phyloP scores from a whole-genome alignment of 2,329 filamentous ascomycete genomes.

The Gremmenia infestans region DNA sequence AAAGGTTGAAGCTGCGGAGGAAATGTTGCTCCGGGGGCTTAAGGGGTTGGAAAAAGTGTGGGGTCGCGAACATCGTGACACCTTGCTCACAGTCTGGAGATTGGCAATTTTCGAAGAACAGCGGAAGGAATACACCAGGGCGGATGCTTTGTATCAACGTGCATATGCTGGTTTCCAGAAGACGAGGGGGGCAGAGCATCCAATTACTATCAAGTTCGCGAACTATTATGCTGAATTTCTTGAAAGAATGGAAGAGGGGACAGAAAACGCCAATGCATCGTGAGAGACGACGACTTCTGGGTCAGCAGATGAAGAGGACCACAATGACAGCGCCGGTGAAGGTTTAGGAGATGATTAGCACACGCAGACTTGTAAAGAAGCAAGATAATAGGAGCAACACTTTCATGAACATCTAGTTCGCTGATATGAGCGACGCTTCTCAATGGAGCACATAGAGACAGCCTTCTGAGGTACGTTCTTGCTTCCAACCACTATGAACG shows the following conservation, averaged over 20 bases:
- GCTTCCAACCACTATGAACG: too few species aligned
- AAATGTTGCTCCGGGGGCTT: background rate
- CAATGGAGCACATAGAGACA: too few species aligned
- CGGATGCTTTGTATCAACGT: constrained; percentile 3
- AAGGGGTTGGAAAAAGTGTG: background rate
- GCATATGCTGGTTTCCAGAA: constrained; percentile 1
- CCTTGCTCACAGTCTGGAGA: background rate
- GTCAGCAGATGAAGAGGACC: too few species aligned
- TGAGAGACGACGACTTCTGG: too few species aligned
- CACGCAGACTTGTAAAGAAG: too few species aligned
- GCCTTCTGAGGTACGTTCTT: too few species aligned
- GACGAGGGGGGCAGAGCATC: constrained; percentile 5
- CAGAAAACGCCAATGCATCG: background rate
- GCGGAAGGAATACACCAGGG: constrained; percentile 1
- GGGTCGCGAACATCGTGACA: constrained; percentile 1
- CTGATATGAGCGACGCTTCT: too few species aligned
- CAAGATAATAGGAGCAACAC: too few species aligned
- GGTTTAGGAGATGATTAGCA: too few species aligned
- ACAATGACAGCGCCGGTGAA: too few species aligned
- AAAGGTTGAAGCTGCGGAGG: constrained; percentile 4
- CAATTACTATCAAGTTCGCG: background rate
- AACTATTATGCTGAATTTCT: background rate
- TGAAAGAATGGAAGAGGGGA: background rate
- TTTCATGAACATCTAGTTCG: too few species aligned
- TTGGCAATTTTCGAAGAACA: background rate